phyloP scores from a whole-genome alignment of 192 early-diverging fungal genomes.

The Entomortierella beljakovae region DNA sequence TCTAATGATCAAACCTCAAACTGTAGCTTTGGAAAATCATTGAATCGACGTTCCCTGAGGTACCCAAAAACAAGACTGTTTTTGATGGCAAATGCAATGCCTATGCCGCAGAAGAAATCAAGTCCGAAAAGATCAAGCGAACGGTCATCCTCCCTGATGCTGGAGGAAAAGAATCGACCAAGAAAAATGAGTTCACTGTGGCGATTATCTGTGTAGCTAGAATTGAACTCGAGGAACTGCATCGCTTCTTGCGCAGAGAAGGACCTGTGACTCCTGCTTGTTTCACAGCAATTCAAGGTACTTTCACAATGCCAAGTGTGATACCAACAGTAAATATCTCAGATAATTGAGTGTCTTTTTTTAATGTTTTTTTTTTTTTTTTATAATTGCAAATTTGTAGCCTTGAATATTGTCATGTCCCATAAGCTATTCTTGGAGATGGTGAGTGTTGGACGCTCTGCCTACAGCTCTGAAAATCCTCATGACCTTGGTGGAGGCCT shows the following conservation, averaged over 20 bases:
- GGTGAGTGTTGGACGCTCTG: conserved; percentile 41
- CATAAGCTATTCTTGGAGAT: conserved; percentile 46
- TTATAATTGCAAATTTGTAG: neutral
- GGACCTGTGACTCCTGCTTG: conserved; percentile 34
- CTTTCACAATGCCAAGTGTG: no score
- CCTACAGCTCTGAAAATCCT: conserved; percentile 19
- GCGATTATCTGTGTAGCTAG: conserved; percentile 8
- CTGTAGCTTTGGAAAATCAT: conserved; percentile 36
- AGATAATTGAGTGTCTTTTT: no score
- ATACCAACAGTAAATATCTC: no score
- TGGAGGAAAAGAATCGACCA: neutral
- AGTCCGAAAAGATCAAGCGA: conserved; percentile 11
- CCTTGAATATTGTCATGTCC: conserved; percentile 50
- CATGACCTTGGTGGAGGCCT: conserved; percentile 70
- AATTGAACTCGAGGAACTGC: conserved; percentile 41
- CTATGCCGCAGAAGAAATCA: conserved; percentile 25
- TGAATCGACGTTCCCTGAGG: conserved; percentile 33
- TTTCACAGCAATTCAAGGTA: conserved; percentile 42
- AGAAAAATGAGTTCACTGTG: conserved; percentile 43
- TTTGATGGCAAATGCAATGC: conserved; percentile 43
- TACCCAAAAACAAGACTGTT: conserved; percentile 23
- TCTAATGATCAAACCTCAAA: no score
- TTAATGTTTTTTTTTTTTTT: neutral
- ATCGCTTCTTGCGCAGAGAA: conserved; percentile 15
- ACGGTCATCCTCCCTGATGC: conserved; percentile 30